These are phyloP conservation scores for Aspergillus sp. DNA, from an alignment of 2,329 filamentous ascomycete genomes.

Conservation along the genomic window DNA sequence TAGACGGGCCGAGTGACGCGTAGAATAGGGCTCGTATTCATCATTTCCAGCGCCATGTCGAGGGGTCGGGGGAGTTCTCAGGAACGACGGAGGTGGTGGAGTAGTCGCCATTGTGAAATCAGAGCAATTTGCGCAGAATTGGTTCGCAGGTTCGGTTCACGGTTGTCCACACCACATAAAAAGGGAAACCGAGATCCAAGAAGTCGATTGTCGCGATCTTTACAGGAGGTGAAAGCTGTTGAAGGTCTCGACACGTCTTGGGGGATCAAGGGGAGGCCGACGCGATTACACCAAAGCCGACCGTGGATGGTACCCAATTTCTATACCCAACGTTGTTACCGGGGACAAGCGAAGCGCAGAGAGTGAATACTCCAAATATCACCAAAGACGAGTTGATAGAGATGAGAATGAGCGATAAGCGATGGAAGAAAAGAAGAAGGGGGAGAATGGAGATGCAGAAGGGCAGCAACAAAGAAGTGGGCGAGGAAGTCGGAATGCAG, in stretches of 20 bases:
- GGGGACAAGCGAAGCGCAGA: not conserved
- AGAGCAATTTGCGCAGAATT: not conserved
- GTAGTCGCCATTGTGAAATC: slow-evolving; percentile 42
- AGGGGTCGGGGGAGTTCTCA: slow-evolving; percentile 46
- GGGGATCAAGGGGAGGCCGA: slow-evolving; percentile 18
- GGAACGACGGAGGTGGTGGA: slow-evolving; percentile 40
- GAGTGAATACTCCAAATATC: slow-evolving; percentile 6
- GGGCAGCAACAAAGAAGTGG: slow-evolving; percentile 3
- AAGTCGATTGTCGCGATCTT: not conserved
- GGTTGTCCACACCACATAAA: not conserved
- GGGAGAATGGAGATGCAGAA: not conserved
- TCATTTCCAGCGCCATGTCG: slow-evolving; percentile 48
- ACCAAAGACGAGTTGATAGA: slow-evolving; percentile 1
- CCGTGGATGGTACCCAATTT: slow-evolving; percentile 8
- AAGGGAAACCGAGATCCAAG: slow-evolving; percentile 1
- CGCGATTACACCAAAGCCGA: slow-evolving; percentile 18
- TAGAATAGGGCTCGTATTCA: slow-evolving; percentile 40
- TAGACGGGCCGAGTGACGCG: slow-evolving; percentile 41
- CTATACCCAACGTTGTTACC: slow-evolving; percentile 3
- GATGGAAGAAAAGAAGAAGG: slow-evolving; percentile 1
- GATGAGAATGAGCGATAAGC: slow-evolving; percentile 9
- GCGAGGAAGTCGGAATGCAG: slow-evolving; percentile 1
- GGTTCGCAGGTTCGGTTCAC: not conserved
- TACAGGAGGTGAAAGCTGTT: not conserved
- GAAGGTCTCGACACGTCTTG: slow-evolving; percentile 4